Evolutionary conservation across 179 eudicot species (phyloP).

Genomic region (Sideroxylon spinosum): DNA sequence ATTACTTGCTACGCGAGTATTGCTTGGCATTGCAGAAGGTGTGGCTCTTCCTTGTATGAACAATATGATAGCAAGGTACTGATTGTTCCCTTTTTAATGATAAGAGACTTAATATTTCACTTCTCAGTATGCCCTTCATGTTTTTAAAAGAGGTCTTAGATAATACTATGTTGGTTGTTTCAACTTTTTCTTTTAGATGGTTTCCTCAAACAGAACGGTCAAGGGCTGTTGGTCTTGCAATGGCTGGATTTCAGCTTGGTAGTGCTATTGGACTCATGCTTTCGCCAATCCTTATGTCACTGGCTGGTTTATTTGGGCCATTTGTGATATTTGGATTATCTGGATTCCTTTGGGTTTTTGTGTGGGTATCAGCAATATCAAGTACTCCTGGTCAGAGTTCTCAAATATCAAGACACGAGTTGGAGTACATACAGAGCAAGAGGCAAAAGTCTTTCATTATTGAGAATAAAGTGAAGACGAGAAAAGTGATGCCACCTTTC

Average conservation of each 20-base stretch:
- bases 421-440: conserved; percentile 58
- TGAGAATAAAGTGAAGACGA: conserved; percentile 32
- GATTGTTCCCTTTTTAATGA: neutral
- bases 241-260: conserved; percentile 99
- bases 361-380: conserved; percentile 94
- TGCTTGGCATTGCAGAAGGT: conserved; percentile 96
- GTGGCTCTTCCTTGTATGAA: conserved; percentile 99
- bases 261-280: conserved; percentile 90
- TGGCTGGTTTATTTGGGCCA: conserved; percentile 89
- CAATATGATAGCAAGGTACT: conserved; percentile 85
- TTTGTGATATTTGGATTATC: conserved; percentile 93
- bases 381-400: conserved; percentile 72
- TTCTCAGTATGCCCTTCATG: neutral
- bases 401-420: conserved; percentile 76
- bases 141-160: neutral
- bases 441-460: conserved; percentile 32
- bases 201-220: conserved; percentile 88
- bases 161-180: conserved; percentile 20
- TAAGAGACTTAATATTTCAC: neutral
- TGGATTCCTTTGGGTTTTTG: conserved; percentile 95
- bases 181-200: conserved; percentile 60
- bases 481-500: conserved; percentile 75
- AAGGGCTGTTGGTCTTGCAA: conserved; percentile 95
- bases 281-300: conserved; percentile 95
- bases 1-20: conserved; percentile 65